A percentile compares a stretch with the other conserved stretches of the same genome.
Evolutionary conservation across 78 protist species (phyloP).

Genomic region (slime mould (Dictyostelium discoideum)): DNA sequence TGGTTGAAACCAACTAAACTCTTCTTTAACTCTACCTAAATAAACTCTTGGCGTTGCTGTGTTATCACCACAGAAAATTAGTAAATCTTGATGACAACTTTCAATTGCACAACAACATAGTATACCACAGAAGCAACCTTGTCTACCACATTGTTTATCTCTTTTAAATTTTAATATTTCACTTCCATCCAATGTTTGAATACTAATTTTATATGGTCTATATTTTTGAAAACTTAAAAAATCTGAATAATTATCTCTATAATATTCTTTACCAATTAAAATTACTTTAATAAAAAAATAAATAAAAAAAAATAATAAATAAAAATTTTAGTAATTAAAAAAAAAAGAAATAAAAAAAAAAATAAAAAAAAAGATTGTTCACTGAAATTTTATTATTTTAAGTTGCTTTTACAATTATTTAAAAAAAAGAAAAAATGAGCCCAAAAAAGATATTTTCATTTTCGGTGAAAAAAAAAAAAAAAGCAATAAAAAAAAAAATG

Average conservation of each 20-base stretch:
- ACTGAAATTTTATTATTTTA: too few relatives aligned
- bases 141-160: slow-evolving; percentile 22
- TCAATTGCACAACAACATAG: slow-evolving; percentile 43
- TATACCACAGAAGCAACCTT: slow-evolving; percentile 25
- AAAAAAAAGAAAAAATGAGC: background rate
- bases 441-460: too few relatives aligned
- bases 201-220: slow-evolving; percentile 28
- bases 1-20: slow-evolving; percentile 28
- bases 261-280: slow-evolving; percentile 15
- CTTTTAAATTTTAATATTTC: slow-evolving; percentile 28
- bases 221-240: background rate
- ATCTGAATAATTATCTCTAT: background rate
- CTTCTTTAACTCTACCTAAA: slow-evolving; percentile 42
- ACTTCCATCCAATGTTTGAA: slow-evolving; percentile 1
- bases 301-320: background rate
- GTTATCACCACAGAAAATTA: background rate
- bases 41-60: slow-evolving; percentile 16
- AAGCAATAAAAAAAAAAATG: background rate
- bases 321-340: background rate
- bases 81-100: slow-evolving; percentile 48
- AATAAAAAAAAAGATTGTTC: background rate
- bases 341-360: too few relatives aligned
- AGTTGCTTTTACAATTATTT: too few relatives aligned
- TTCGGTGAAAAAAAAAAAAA: background rate
- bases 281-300: background rate